phyloP scores from a whole-genome alignment of 1,284 basidiomycete genomes.

The Lentinula novae-zelandiae region DNA sequence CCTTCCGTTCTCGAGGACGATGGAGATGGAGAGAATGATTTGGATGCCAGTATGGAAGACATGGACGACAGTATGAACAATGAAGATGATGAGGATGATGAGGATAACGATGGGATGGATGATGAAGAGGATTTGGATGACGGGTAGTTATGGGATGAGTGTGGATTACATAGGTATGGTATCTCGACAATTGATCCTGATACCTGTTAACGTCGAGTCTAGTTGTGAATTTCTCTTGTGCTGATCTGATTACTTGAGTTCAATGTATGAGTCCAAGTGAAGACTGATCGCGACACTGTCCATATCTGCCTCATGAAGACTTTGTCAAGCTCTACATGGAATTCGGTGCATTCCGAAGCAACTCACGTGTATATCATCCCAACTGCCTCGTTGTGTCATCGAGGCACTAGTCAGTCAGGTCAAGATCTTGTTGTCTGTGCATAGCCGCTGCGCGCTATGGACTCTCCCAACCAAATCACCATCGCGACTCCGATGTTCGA shows the following conservation, averaged over 20 bases:
- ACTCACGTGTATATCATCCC: background rate
- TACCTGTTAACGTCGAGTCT: too few relatives aligned
- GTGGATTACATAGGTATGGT: background rate
- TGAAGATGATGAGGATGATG: constrained; percentile 58
- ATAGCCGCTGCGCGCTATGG: background rate
- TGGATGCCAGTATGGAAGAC: constrained; percentile 37
- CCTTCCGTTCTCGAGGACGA: constrained; percentile 45
- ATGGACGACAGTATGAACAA: constrained; percentile 73
- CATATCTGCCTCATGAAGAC: too few relatives aligned
- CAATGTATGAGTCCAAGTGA: too few relatives aligned
- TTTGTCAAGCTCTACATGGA: too few relatives aligned
- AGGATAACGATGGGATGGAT: background rate
- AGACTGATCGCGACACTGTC: too few relatives aligned
- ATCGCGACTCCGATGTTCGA: background rate
- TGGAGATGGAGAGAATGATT: constrained; percentile 56
- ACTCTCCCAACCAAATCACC: background rate
- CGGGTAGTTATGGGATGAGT: background rate
- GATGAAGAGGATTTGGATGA: background rate
- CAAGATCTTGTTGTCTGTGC: too few relatives aligned
- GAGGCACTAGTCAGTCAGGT: background rate
- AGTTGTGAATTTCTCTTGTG: too few relatives aligned
- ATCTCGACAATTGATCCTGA: background rate
- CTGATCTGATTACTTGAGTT: too few relatives aligned
- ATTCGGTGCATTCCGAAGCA: background rate
- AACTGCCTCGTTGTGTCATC: background rate